Evolutionary conservation across 31 red algal species (phyloP).

Genomic region (Bonnemaisonia californica): DNA sequence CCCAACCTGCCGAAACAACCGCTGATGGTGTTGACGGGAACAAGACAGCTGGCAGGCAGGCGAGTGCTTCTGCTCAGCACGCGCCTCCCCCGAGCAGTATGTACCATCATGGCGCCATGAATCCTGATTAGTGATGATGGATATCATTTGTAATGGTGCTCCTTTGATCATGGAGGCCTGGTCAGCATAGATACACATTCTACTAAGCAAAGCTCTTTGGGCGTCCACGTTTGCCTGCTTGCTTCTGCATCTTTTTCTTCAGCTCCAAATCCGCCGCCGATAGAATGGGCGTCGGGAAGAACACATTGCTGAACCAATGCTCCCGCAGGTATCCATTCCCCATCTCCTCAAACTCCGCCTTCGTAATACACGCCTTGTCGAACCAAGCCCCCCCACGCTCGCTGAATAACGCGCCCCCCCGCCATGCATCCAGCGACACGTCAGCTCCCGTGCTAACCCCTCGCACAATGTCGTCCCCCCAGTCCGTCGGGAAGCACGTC

Average conservation of each 20-base stretch:
- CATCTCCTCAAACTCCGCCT: slow-evolving; percentile 80
- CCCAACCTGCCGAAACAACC: too few species aligned
- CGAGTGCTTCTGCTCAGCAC: too few species aligned
- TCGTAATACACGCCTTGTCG: slow-evolving; percentile 54
- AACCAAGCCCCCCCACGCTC: slow-evolving; percentile 55
- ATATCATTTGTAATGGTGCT: too few species aligned
- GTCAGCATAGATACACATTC: not conserved
- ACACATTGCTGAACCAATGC: slow-evolving; percentile 71
- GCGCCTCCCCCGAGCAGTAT: too few species aligned
- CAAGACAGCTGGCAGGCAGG: too few species aligned
- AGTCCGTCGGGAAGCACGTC: slow-evolving; percentile 55
- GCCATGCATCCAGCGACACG: slow-evolving; percentile 76
- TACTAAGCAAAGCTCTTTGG: slow-evolving; percentile 18
- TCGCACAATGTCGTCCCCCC: slow-evolving; percentile 57
- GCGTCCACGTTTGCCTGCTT: slow-evolving; percentile 58
- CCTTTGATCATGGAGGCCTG: not conserved
- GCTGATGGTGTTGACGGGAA: too few species aligned
- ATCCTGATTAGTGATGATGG: too few species aligned
- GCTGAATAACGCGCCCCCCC: slow-evolving; percentile 73
- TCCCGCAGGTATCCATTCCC: slow-evolving; percentile 85
- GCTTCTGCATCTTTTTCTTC: slow-evolving; percentile 80
- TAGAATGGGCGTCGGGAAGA: slow-evolving; percentile 53
- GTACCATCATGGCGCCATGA: too few species aligned
- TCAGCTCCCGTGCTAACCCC: slow-evolving; percentile 46
- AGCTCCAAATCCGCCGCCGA: slow-evolving; percentile 66